Evolutionary conservation across 352 stramenopile genomes (phyloP).

Genomic region (Phytophthora pisi): DNA sequence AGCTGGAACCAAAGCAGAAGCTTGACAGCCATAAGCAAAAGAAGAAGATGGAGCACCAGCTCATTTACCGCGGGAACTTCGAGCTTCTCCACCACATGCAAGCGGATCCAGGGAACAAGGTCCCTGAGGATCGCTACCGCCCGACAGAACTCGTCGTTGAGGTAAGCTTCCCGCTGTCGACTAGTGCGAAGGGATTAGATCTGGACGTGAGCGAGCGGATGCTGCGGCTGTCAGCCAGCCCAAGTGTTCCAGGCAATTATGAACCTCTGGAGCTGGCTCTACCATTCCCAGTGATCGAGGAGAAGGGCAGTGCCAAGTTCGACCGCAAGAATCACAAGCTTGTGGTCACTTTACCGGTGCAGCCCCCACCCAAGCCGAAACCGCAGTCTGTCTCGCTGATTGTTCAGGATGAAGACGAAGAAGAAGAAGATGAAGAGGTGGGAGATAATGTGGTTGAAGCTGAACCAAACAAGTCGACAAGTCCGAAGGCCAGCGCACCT

Average conservation of each 20-base stretch:
- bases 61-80: conserved; percentile 74
- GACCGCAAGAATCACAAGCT: conserved; percentile 81
- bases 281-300: conserved; percentile 79
- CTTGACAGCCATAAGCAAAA: conserved; percentile 9
- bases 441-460: background rate
- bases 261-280: conserved; percentile 60
- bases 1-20: conserved; percentile 8
- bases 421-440: conserved; percentile 30
- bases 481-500: background rate
- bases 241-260: conserved; percentile 39
- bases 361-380: conserved; percentile 47
- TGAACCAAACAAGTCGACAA: background rate
- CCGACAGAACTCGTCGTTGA: conserved; percentile 74
- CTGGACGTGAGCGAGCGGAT: conserved; percentile 68
- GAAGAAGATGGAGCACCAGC: conserved; percentile 56
- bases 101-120: conserved; percentile 41
- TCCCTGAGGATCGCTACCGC: conserved; percentile 40
- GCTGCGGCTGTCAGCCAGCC: conserved; percentile 42
- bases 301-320: conserved; percentile 81
- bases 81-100: conserved; percentile 82
- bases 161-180: conserved; percentile 60
- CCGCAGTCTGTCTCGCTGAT: conserved; percentile 34
- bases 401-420: conserved; percentile 48
- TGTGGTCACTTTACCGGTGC: conserved; percentile 81
- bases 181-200: conserved; percentile 62